Base-by-base conservation (phyloP, 352 stramenopile species). In the Pythium angustatum region DNA sequence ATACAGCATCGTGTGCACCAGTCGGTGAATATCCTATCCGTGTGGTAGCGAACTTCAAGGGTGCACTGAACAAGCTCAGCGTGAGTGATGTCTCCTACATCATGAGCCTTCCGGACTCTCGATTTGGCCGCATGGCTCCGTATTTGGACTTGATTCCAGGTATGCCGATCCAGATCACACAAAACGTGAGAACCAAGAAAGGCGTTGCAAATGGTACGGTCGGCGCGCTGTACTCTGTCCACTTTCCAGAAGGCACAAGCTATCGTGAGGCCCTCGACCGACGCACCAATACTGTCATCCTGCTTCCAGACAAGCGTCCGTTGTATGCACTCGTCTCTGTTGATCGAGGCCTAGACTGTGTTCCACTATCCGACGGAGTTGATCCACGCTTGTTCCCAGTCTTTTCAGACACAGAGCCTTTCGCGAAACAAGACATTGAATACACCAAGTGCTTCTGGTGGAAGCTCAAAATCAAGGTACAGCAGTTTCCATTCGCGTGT, bases 401-500 rank as follows among this genome's bases (percentile, higher is more conserved):
- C 0, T 64, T 69, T 45, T 55, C 62, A n/a, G 62, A 69, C 44
- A 38, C 49, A 19, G 48, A 64, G 19, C 12, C 36, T 8, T 69
- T 47, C 31, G 36, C 3, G 5, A 64, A 59, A 17, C 33, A 38
- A 19, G 9, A 27, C 8, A 57, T 64, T 26, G 17, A 33, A 1
- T 34, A 64, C 48, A 14, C 58, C 58, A 6, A 45, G 17, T 3
- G n/a, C 31, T 0, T 8, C 21, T 3, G 64, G 64, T 24, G 43
- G 10, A 58, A n/a, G 15, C 58, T 73, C 5, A 41, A 11, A 1
- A 47, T 73, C 24, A 61, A 58, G 38, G 62, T 65, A 11, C 66
- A 69, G 19, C 60, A 73, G 30, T 69, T 73, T 27, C 60, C 66
- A n/a, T 69, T 73, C 21, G 59, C 69, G 0, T 69, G 60, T 38